Conservation (phyloP, 2,329 filamentous ascomycete genomes). For the Penicillium fuscoglaucum region DNA sequence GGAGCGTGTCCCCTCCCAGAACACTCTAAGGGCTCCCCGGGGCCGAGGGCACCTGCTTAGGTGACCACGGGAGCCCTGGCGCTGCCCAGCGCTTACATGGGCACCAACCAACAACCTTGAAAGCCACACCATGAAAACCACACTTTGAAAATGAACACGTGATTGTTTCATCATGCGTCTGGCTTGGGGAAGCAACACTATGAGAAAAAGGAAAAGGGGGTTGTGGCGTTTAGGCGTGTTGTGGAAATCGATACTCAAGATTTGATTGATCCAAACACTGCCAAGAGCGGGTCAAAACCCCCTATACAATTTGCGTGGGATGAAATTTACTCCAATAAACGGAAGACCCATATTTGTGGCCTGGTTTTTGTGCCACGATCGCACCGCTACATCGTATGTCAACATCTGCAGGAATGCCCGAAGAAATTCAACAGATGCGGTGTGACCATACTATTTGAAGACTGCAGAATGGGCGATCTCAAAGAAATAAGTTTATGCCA, state of each 20-base stretch:
- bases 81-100: neutral
- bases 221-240: neutral
- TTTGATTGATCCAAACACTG: conserved; percentile 1
- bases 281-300: conserved; percentile 9
- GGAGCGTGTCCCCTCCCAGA: neutral
- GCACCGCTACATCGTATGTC: neutral
- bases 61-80: neutral
- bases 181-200: neutral
- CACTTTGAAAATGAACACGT: neutral
- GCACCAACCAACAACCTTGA: neutral
- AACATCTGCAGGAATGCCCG: conserved; percentile 4
- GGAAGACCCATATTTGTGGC: neutral
- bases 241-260: neutral
- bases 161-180: neutral
- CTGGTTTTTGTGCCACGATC: neutral
- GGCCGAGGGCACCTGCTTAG: neutral
- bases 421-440: neutral
- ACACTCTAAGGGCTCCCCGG: neutral
- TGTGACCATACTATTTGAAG: neutral
- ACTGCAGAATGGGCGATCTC: neutral
- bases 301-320: neutral
- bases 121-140: neutral
- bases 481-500: neutral
- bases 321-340: neutral
- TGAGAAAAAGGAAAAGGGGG: neutral